These are phyloP conservation scores for Tricholoma saponaceum DNA, from an alignment of 768 basidiomycete species.

Conservation along the genomic window DNA sequence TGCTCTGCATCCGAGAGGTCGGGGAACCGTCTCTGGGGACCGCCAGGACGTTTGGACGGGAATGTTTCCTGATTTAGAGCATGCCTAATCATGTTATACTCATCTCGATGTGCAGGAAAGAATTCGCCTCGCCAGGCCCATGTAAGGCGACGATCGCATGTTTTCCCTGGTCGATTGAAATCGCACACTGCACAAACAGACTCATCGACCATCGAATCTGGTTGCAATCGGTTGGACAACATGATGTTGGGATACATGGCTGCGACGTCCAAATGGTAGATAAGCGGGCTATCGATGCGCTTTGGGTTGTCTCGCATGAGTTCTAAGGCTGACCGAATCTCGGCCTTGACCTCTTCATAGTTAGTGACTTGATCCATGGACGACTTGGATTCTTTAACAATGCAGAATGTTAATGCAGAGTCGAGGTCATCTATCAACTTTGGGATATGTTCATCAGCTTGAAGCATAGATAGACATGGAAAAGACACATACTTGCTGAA, in stretches of 20 bases:
- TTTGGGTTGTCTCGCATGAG: conserved; percentile 88
- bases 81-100: conserved; percentile 98
- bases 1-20: conserved; percentile 86
- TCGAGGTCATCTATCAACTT: conserved; percentile 95
- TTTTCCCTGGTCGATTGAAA: conserved; percentile 94
- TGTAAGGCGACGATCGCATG: conserved; percentile 87
- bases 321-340: conserved; percentile 78
- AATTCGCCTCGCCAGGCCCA: conserved; percentile 99
- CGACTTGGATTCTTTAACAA: conserved; percentile 78
- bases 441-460: conserved; percentile 1
- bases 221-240: conserved; percentile 98
- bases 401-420: conserved; percentile 84
- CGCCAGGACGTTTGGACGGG: conserved; percentile 73
- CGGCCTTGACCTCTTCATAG: conserved; percentile 86
- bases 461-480: background rate
- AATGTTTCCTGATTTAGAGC: conserved; percentile 94
- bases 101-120: conserved; percentile 95
- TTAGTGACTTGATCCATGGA: conserved; percentile 85
- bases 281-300: conserved; percentile 87
- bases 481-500: conserved; percentile 60
- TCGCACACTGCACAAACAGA: conserved; percentile 97
- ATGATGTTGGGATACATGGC: conserved; percentile 99
- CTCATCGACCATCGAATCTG: conserved; percentile 96
- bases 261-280: conserved; percentile 98
- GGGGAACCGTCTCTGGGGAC: conserved; percentile 71